These are phyloP conservation scores for Amaranthus palmeri DNA, from an alignment of 148 eudicot genomes.

Conservation along the genomic window DNA sequence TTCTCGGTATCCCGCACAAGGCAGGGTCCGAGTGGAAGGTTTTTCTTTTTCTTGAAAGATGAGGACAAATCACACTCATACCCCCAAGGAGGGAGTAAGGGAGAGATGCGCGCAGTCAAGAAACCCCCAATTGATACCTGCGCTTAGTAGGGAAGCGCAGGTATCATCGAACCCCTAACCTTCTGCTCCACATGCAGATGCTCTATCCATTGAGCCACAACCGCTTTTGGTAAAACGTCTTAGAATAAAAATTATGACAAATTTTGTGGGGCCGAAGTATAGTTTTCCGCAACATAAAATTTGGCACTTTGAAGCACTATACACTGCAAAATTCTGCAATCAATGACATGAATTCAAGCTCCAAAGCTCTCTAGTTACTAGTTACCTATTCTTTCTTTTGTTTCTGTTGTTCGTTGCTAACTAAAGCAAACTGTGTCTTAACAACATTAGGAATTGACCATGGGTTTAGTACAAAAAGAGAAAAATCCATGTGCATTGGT, in stretches of 20 bases:
- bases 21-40: no score
- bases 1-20: no score
- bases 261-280: not conserved
- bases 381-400: not conserved
- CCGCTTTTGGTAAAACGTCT: no score
- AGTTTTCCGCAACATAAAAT: not conserved
- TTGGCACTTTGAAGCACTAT: slow-evolving; percentile 13
- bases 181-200: no score
- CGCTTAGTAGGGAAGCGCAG: no score
- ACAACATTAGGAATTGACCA: slow-evolving; percentile 2
- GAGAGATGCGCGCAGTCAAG: no score
- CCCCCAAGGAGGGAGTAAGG: no score
- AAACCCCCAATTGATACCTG: no score
- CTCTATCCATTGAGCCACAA: no score
- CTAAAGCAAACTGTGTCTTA: slow-evolving; percentile 11
- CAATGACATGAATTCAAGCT: slow-evolving; percentile 14
- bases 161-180: no score
- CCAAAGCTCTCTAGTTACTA: not conserved
- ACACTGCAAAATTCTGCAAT: slow-evolving; percentile 17
- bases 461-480: not conserved
- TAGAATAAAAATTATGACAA: not conserved
- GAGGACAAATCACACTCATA: no score
- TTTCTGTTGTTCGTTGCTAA: not conserved
- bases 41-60: no score
- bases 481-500: not conserved